Percentiles rank a stretch among this genome's conserved stretches.
These are phyloP conservation scores for Lactarius evosmus DNA, from an alignment of 768 basidiomycete genomes.

Conservation along the genomic window DNA sequence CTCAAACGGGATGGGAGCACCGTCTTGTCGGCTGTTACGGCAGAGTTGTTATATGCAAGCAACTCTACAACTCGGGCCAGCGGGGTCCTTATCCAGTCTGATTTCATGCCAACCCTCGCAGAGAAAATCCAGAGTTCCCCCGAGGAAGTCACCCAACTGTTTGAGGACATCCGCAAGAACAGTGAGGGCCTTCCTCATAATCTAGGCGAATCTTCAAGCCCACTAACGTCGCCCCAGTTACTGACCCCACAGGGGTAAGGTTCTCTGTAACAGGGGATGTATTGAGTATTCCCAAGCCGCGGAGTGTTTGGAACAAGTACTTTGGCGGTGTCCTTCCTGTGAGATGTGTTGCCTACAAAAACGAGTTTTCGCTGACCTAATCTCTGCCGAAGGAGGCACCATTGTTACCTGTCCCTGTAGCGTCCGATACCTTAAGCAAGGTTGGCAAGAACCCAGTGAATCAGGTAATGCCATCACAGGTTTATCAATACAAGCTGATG, in stretches of 20 bases:
- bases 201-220: background rate
- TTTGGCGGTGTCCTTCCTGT: slow-evolving; percentile 63
- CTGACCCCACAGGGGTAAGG: slow-evolving; percentile 75
- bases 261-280: slow-evolving; percentile 92
- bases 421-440: slow-evolving; percentile 65
- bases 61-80: slow-evolving; percentile 65
- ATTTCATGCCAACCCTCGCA: slow-evolving; percentile 74
- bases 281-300: slow-evolving; percentile 62
- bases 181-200: slow-evolving; percentile 45
- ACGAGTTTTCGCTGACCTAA: slow-evolving; percentile 1
- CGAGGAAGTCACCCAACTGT: slow-evolving; percentile 62
- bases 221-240: slow-evolving; percentile 50
- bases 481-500: slow-evolving; percentile 6
- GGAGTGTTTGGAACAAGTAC: slow-evolving; percentile 68
- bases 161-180: slow-evolving; percentile 67
- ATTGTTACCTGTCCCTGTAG: slow-evolving; percentile 63
- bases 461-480: slow-evolving; percentile 48
- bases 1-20: slow-evolving; percentile 85
- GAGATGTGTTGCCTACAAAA: slow-evolving; percentile 27
- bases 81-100: slow-evolving; percentile 67
- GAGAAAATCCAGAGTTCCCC: slow-evolving; percentile 72
- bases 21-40: slow-evolving; percentile 70
- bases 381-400: slow-evolving; percentile 43
- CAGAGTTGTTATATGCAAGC: slow-evolving; percentile 62
- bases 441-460: slow-evolving; percentile 70